Evolutionary conservation across 129 eudicot genomes (phyloP).

Genomic region (Glebionis coronaria): DNA sequence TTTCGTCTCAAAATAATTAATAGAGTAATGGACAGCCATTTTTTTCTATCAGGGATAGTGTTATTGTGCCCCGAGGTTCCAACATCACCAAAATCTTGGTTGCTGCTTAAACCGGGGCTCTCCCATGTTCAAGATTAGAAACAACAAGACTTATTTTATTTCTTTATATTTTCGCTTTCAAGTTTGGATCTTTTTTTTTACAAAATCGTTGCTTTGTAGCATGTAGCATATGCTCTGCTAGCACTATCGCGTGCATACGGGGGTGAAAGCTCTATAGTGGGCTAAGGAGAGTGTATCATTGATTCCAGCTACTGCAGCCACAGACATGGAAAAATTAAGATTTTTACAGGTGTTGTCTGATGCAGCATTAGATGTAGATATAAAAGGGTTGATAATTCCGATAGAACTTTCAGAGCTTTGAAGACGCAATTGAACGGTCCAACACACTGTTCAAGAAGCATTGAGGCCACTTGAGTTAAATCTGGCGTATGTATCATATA

Average conservation of each 20-base stretch:
- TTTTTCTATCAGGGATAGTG: too few species aligned
- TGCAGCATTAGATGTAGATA: constrained; percentile 69
- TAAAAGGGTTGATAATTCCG: constrained; percentile 57
- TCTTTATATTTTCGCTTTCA: too few species aligned
- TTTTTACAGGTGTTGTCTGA: constrained; percentile 80
- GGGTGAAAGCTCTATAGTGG: constrained; percentile 72
- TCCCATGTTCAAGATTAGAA: constrained; percentile 90
- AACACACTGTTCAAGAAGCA: constrained; percentile 92
- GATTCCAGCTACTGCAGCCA: too few species aligned
- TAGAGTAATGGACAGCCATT: too few species aligned
- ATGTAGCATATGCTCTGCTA: constrained; percentile 79
- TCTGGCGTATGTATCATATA: constrained; percentile 50
- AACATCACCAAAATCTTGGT: too few species aligned
- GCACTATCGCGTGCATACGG: constrained; percentile 77
- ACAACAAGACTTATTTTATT: constrained; percentile 38
- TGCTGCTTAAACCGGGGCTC: constrained; percentile 89
- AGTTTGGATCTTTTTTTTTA: background rate
- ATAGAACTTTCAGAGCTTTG: constrained; percentile 95
- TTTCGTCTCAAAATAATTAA: too few species aligned
- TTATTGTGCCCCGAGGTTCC: too few species aligned
- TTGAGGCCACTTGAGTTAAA: too few species aligned
- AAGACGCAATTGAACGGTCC: constrained; percentile 91
- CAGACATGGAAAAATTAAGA: constrained; percentile 68
- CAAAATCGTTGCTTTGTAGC: background rate
- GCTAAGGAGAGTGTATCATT: too few species aligned